Percentiles rank a stretch among this genome's conserved stretches.
These are phyloP conservation scores for Phycomyces blakesleeanus DNA, from an alignment of 192 early-diverging fungal species.

Conservation along the genomic window DNA sequence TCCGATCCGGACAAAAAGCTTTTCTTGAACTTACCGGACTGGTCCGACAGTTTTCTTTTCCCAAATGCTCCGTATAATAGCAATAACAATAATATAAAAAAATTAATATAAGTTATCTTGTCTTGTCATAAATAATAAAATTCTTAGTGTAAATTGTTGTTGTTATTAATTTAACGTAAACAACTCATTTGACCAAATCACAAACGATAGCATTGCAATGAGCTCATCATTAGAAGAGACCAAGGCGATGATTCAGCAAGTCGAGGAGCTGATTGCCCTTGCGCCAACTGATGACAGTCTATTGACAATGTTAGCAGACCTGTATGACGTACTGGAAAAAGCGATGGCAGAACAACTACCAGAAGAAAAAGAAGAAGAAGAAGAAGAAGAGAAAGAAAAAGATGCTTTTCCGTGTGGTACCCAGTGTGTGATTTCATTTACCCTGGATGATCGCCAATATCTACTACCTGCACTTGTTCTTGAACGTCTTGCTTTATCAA, in stretches of 20 bases:
- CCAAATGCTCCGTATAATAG: too few species aligned
- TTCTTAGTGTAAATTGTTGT: too few species aligned
- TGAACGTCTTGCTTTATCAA: background rate
- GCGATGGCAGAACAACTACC: background rate
- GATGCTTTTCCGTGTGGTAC: background rate
- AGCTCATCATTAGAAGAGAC: slow-evolving; percentile 11
- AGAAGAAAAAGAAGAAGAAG: background rate
- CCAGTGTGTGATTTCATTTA: background rate
- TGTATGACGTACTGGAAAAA: slow-evolving; percentile 5
- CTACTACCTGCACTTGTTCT: background rate
- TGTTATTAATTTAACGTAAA: too few species aligned
- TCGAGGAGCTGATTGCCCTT: slow-evolving; percentile 9
- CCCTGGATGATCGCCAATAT: background rate
- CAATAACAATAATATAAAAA: too few species aligned
- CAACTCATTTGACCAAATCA: too few species aligned
- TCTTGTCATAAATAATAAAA: too few species aligned
- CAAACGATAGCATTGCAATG: too few species aligned
- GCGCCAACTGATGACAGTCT: slow-evolving; percentile 3
- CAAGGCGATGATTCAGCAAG: slow-evolving; percentile 9
- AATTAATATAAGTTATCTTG: too few species aligned
- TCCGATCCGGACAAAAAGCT: too few species aligned
- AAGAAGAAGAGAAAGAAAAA: background rate
- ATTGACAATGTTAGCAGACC: slow-evolving; percentile 1
- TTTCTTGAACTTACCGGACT: too few species aligned
- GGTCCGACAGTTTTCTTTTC: too few species aligned